Base-by-base conservation (phyloP, 768 basidiomycete species). In the Dacryopinax spathularia region DNA sequence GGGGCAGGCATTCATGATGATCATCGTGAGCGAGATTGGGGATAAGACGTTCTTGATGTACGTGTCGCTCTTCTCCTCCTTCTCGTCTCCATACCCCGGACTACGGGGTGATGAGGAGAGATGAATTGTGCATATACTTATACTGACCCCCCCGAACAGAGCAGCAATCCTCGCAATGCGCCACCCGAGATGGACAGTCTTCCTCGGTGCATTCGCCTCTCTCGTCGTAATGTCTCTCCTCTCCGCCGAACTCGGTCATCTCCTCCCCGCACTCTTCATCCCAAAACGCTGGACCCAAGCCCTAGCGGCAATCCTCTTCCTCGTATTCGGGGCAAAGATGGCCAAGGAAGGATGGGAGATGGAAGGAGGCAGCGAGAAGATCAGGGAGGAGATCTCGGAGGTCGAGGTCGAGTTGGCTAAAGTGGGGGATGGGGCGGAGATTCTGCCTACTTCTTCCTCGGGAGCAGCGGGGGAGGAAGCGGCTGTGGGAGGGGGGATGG, bases 351-450 rank as follows among this genome's bases (percentile, higher is more conserved):
- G 84, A 2, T 76, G 84, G 62, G 78, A 78, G 66, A 97, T 98
- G 91, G 78, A 82, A 62, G 76, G 77, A 0, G 91, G 89, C 5
- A 85, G 77, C 62, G 86, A 83, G 65, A 91, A 92, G 75, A 87
- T 96, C 16, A 75, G 85, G 70, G 94, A 97, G 73, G 96, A 98
- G 75, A 90, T 97, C 87, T 82, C 83, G 62, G 94, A 99, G 76
- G 88, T 90, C n/a, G 87, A 88, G 75, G 91, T 94, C 72, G 95
- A 99, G 75, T 88, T 98, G 61, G 86, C 91, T 69, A 89, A 83
- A 59, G 74, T 73, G 2, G 89, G 91, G 66, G 87, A 85, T 34
- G 82, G 64, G 25, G 72, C 70, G 33, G 70, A 71, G 36, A 64
- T 67, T 0, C 59, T 60, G 5, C n/a, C 62, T 6, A 44, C 41